Evolutionary conservation across 2,329 filamentous ascomycete genomes (phyloP), one percentile per base, ranked within the genome.

Genomic region (Lachnellula arida): DNA sequence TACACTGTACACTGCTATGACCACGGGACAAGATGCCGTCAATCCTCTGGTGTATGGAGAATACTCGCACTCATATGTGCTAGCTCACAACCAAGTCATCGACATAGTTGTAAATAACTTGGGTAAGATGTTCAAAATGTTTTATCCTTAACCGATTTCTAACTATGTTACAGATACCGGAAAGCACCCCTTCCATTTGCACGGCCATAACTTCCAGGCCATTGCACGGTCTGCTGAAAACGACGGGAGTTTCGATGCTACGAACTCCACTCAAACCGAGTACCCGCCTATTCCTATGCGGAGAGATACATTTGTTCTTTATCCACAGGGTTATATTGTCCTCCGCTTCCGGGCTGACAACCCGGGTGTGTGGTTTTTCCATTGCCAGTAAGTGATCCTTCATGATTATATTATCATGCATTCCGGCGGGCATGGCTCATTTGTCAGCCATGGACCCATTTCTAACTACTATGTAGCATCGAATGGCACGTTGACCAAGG

Each of bases 81-180:
- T 95, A 6, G 75, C 83, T n/a, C 79, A 85, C 56, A 81, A 81
- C 59, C 75, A 86, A 58, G 76, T 89, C 22, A 80, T 92, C 34
- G 84, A 93, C 65, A 81, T 93, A 53, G 73, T 91, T n/a, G 74
- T 93, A 14, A 91, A 92, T 75, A 93, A 92, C 67, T 75, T 82
- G 50, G 67, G 66, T 67, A 51, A 53, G 62, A 42, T 22, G n/a
- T 22, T 19, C 19, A 25, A 51, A 5, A n/a, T 17, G n/a, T 5
- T 34, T 4, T 22, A 15, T 34, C 19, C 9, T 6, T 37, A 40
- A 2, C 6, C 9, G 8, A 25, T 46, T 42, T 28, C 42, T 57
- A 43, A 60, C 25, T 4, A 8, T n/a, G 8, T 28, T 11, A 5
- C 44, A 68, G 88, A 93, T 65, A 65, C 76, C 51, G 75, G 89